Base-by-base conservation (phyloP, 2,329 filamentous ascomycete genomes). In the Stagonosporopsis cucurbitacearum region DNA sequence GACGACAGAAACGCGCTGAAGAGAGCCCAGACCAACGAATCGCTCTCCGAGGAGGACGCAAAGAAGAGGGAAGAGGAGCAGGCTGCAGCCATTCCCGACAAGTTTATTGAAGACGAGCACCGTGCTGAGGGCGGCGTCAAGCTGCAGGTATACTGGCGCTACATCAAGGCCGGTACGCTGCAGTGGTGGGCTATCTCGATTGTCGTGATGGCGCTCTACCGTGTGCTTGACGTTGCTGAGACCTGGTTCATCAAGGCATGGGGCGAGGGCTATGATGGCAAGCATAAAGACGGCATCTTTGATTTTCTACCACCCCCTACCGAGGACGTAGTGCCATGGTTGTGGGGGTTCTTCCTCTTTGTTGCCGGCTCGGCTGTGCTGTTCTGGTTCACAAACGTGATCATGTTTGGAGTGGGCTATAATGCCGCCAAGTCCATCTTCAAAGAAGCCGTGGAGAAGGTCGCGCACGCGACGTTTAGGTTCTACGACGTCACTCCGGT, bases 401-500 rank as follows among this genome's bases (percentile, higher is more conserved):
- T 91, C 28, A 85, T 94, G 68, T 82, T 93, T 12, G 78, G 88
- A n/a, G 90, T 96, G 60, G 86, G 91, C 20, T 93, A 95, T 71
- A 84, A 84, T 28, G 91, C 92, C 0, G 91, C 90, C 0, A 90
- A 88, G 64, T 79, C 81, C 6, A 84, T 97, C 45, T 96, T 96
- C 75, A 80, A 80, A 58, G 81, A 86, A 35, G 90, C 91, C 19
- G 86, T 96, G 76, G 78, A 83, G 1, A 85, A 84, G 47, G 90
- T 96, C 45, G 89, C 88, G 69, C 85, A 87, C 65, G 90, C 92
- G 0, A 93, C 88, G 0, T 96, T 97, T 77, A 86, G 92, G 1
- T 97, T 93, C 74, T 95, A 96, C 77, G 93, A 97, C 70, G 86
- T 91, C 4, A 96, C 93, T 0, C 93, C 93, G 0, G 88, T 96